These are phyloP conservation scores for Epichloe gansuensis DNA, from an alignment of 2,329 filamentous ascomycete species.

Conservation along the genomic window DNA sequence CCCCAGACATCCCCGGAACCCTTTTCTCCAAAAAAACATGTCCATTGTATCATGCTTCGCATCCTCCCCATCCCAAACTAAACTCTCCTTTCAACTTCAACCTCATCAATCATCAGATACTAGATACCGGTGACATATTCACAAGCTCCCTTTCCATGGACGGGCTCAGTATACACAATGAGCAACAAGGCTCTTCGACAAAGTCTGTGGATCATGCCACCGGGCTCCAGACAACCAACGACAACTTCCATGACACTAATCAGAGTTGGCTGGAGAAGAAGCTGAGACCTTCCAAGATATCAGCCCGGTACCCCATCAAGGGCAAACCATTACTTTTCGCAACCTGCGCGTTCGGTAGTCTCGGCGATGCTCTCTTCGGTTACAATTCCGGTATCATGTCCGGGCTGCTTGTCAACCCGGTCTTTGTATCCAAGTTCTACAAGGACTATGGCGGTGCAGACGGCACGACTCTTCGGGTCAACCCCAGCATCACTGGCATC, in stretches of 20 bases:
- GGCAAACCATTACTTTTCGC: conserved; percentile 8
- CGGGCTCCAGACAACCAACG: too few relatives aligned
- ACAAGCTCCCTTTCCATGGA: not conserved
- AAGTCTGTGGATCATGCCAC: not conserved
- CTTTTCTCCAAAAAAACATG: too few relatives aligned
- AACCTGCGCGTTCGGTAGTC: conserved; percentile 9
- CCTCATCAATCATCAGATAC: too few relatives aligned
- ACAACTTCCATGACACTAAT: too few relatives aligned
- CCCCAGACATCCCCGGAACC: too few relatives aligned
- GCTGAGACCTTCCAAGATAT: conserved; percentile 5
- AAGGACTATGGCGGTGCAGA: conserved; percentile 7
- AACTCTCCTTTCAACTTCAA: too few relatives aligned
- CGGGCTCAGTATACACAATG: not conserved
- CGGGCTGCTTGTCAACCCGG: conserved; percentile 8
- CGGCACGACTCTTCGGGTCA: conserved; percentile 4
- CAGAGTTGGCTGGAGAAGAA: conserved; percentile 1
- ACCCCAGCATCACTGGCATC: conserved; percentile 8
- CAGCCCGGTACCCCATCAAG: conserved; percentile 6
- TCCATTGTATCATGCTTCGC: too few relatives aligned
- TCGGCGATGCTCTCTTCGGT: conserved; percentile 9
- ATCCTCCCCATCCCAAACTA: too few relatives aligned
- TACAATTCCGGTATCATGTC: conserved; percentile 8
- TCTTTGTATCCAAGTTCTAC: conserved; percentile 8
- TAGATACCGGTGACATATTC: too few relatives aligned
- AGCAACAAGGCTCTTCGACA: not conserved